Conservation (phyloP, 2,329 filamentous ascomycete genomes). For the Hypomyces rosellus region DNA sequence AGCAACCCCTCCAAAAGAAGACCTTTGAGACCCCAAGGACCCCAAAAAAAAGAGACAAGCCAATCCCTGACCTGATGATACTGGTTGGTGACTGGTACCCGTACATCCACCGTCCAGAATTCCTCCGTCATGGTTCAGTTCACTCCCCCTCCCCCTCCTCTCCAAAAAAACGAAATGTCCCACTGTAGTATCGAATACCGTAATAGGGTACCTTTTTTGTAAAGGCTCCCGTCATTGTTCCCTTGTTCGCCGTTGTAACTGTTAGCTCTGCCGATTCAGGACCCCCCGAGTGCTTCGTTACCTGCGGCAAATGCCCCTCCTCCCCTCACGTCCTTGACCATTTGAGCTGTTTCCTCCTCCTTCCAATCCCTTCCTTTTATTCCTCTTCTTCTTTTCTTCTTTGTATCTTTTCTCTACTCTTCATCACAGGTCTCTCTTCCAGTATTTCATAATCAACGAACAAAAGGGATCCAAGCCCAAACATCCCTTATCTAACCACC, state of each 20-base stretch:
- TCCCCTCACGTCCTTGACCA: conserved; percentile 6
- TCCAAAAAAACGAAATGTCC: too few species aligned
- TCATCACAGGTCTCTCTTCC: neutral
- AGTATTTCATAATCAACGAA: neutral
- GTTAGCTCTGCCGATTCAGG: conserved; percentile 10
- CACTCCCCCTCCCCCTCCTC: too few species aligned
- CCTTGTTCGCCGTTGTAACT: too few species aligned
- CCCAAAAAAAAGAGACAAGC: neutral
- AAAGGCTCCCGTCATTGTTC: too few species aligned
- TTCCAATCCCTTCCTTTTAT: neutral
- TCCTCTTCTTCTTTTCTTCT: neutral
- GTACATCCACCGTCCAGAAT: too few species aligned
- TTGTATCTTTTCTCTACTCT: neutral
- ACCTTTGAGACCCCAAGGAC: too few species aligned
- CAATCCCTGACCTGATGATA: neutral
- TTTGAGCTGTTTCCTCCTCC: conserved; percentile 8
- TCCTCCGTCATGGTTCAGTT: too few species aligned
- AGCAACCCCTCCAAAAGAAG: too few species aligned
- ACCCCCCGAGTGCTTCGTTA: conserved; percentile 1
- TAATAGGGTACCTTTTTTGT: too few species aligned
- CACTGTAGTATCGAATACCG: too few species aligned
- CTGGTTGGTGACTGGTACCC: too few species aligned
- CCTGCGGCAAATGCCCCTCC: conserved; percentile 5
- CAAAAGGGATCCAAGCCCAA: neutral
- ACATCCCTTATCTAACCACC: neutral